A percentile compares a stretch with the other conserved stretches of the same genome.
Conservation (phyloP, 2,329 filamentous ascomycete species). For the Fusarium denticulatum region DNA sequence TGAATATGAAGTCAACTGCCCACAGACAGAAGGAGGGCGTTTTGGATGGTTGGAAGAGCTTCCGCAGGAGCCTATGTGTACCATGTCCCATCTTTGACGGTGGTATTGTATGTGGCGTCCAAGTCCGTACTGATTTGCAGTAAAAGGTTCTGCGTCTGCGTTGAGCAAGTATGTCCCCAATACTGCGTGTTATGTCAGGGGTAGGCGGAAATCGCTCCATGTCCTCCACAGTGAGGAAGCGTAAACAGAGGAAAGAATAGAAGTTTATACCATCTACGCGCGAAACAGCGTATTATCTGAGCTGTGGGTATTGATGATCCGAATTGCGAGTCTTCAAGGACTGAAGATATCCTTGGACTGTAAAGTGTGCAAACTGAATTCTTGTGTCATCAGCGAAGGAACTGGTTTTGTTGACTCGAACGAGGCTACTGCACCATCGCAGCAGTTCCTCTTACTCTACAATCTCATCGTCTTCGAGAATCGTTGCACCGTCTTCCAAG, state of each 20-base stretch:
- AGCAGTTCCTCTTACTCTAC: neutral
- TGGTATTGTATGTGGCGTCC: neutral
- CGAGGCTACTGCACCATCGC: neutral
- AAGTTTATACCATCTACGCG: neutral
- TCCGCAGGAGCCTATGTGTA: neutral
- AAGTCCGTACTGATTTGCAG: neutral
- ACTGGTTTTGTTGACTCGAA: neutral
- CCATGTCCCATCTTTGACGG: accelerated
- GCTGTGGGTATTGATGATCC: neutral
- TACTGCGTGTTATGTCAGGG: neutral
- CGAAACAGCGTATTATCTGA: neutral
- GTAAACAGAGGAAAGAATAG: neutral
- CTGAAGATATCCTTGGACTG: neutral
- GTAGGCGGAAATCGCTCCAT: neutral
- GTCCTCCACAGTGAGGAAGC: neutral
- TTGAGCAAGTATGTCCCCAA: neutral
- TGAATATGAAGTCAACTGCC: neutral
- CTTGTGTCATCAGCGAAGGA: neutral
- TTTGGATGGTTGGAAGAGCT: neutral
- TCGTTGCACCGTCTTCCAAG: neutral
- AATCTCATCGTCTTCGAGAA: neutral
- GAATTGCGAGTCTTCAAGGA: neutral
- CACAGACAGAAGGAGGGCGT: neutral
- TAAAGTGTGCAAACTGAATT: neutral
- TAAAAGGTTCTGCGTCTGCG: neutral